Conservation (phyloP, 1,284 basidiomycete species). For the Xerocomus nothofagi region DNA sequence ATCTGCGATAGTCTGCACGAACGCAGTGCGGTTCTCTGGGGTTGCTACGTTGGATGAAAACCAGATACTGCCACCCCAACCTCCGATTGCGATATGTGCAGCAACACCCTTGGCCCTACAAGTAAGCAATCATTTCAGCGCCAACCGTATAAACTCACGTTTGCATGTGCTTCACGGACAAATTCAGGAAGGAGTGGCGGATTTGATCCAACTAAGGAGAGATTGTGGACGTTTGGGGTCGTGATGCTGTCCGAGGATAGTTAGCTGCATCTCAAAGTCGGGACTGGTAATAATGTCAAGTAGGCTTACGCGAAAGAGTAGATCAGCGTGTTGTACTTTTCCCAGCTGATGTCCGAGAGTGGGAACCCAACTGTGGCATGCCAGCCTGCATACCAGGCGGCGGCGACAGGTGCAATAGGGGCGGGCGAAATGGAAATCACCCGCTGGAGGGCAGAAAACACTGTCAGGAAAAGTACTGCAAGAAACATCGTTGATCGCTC, state of each 20-base stretch:
- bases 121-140: neutral
- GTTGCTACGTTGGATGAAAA: no score
- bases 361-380: constrained; percentile 43
- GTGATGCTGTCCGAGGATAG: constrained; percentile 37
- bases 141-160: neutral
- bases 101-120: neutral
- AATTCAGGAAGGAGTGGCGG: constrained; percentile 21
- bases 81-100: neutral
- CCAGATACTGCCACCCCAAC: no score
- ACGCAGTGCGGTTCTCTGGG: no score
- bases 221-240: constrained; percentile 39
- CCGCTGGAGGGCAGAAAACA: constrained; percentile 8
- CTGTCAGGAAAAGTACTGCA: constrained; percentile 1
- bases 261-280: neutral
- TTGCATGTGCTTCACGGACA: neutral
- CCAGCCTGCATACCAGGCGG: constrained; percentile 42
- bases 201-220: constrained; percentile 44
- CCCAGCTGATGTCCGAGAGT: constrained; percentile 45
- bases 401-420: constrained; percentile 1
- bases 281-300: neutral
- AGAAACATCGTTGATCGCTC: constrained; percentile 11
- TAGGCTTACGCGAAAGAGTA: constrained; percentile 42
- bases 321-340: constrained; percentile 50
- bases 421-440: neutral
- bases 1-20: no score